Percentiles rank a stretch among this genome's conserved stretches.
Evolutionary conservation across 1,284 basidiomycete species (phyloP).

Genomic region (Pseudozyma tsukubaensis): DNA sequence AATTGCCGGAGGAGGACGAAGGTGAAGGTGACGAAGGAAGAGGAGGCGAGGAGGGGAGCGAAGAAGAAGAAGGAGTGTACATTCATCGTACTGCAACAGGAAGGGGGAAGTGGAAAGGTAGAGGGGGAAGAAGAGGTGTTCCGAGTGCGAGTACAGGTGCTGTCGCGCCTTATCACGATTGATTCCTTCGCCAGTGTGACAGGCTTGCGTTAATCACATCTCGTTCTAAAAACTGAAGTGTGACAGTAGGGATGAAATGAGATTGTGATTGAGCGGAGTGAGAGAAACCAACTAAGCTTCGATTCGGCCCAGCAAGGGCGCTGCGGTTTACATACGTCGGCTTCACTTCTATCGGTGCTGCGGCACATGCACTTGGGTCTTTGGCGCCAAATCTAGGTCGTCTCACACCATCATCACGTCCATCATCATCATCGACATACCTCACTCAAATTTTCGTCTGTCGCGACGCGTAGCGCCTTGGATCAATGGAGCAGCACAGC

Average conservation of each 20-base stretch:
- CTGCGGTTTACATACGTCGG: no score
- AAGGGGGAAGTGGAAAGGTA: conserved; percentile 1
- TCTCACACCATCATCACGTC: no score
- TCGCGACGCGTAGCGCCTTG: no score
- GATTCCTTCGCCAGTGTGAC: background rate
- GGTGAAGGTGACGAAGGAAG: conserved; percentile 19
- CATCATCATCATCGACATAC: no score
- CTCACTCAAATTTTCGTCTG: no score
- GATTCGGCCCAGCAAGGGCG: no score
- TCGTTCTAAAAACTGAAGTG: background rate
- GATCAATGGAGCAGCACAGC: no score
- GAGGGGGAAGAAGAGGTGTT: conserved; percentile 9
- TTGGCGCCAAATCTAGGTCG: no score
- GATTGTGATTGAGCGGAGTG: no score
- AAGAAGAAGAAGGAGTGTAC: conserved; percentile 54
- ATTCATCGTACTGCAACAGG: conserved; percentile 34
- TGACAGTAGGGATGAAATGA: background rate
- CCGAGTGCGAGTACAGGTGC: conserved; percentile 1
- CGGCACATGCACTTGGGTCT: no score
- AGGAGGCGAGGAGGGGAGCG: conserved; percentile 23
- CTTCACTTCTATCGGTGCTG: no score
- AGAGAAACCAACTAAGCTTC: no score
- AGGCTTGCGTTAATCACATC: background rate
- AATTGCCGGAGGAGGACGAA: conserved; percentile 14
- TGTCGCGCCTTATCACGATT: conserved; percentile 21